Conservation (phyloP, 2,329 filamentous ascomycete genomes). For the Aciculosporium take region DNA sequence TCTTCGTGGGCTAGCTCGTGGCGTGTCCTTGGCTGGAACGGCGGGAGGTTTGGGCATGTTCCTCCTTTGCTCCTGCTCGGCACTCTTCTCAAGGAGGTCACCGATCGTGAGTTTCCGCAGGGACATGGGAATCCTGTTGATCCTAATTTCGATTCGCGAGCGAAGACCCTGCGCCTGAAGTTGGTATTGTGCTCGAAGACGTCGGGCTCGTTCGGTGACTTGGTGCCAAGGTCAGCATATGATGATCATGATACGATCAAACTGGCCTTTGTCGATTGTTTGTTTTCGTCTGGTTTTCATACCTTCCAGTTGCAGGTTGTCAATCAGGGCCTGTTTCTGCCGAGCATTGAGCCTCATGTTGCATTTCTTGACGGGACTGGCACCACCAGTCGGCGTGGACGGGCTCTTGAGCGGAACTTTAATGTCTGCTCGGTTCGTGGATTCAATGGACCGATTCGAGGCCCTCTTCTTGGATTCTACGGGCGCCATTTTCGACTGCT, state of each 20-base stretch:
- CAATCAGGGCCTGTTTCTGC: slow-evolving; percentile 77
- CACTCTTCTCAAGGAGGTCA: slow-evolving; percentile 49
- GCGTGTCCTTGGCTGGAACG: slow-evolving; percentile 35
- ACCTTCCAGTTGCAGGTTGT: slow-evolving; percentile 85
- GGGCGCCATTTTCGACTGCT: slow-evolving; percentile 30
- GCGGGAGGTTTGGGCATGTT: slow-evolving; percentile 26
- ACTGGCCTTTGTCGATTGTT: background rate
- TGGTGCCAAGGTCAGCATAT: slow-evolving; percentile 4
- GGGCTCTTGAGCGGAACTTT: slow-evolving; percentile 16
- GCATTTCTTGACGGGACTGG: slow-evolving; percentile 50
- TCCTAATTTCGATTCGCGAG: slow-evolving; percentile 77
- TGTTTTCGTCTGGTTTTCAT: slow-evolving; percentile 18
- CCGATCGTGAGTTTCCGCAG: slow-evolving; percentile 70
- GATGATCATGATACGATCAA: background rate
- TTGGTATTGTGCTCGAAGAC: slow-evolving; percentile 77
- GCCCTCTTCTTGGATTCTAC: slow-evolving; percentile 24
- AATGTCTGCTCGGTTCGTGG: slow-evolving; percentile 9
- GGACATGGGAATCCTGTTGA: slow-evolving; percentile 77
- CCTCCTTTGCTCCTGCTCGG: slow-evolving; percentile 31
- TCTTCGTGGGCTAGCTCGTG: slow-evolving; percentile 23
- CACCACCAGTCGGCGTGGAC: slow-evolving; percentile 26
- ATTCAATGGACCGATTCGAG: slow-evolving; percentile 12
- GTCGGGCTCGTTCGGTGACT: slow-evolving; percentile 81
- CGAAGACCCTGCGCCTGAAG: slow-evolving; percentile 75
- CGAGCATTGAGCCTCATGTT: slow-evolving; percentile 46